Evolutionary conservation across 345 rosid genomes (phyloP).

Genomic region (Excoecaria cochinchinensis): DNA sequence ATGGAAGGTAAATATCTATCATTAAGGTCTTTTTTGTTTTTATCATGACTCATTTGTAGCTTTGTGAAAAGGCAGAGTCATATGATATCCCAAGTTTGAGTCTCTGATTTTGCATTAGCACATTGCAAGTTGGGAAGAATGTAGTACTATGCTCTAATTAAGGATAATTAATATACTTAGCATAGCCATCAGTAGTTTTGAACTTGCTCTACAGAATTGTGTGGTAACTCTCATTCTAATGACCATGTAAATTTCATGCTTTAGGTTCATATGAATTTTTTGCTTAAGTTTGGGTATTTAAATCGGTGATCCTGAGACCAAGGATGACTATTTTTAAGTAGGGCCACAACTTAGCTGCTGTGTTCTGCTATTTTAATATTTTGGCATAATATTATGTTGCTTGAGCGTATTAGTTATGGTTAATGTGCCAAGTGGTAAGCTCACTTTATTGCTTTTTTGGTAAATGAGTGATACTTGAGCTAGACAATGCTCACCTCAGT

Average conservation of each 20-base stretch:
- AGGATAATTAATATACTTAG: background rate
- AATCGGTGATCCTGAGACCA: background rate
- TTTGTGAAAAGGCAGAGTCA: background rate
- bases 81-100: background rate
- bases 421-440: background rate
- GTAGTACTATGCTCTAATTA: background rate
- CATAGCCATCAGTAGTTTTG: constrained; percentile 1
- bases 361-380: background rate
- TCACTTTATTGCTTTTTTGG: background rate
- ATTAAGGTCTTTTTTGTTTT: background rate
- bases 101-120: background rate
- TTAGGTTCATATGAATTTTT: constrained; percentile 4
- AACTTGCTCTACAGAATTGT: background rate
- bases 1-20: constrained; percentile 72
- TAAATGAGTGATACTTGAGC: background rate
- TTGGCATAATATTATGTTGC: background rate
- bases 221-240: background rate
- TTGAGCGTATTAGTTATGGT: background rate
- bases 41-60: background rate
- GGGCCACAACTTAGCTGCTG: background rate
- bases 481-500: background rate
- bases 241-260: background rate
- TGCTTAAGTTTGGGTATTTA: background rate
- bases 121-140: constrained; percentile 4
- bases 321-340: background rate